Evolutionary conservation across 805 yeast genomes (phyloP).

Genomic region (Zygoascus flipseniorum): DNA sequence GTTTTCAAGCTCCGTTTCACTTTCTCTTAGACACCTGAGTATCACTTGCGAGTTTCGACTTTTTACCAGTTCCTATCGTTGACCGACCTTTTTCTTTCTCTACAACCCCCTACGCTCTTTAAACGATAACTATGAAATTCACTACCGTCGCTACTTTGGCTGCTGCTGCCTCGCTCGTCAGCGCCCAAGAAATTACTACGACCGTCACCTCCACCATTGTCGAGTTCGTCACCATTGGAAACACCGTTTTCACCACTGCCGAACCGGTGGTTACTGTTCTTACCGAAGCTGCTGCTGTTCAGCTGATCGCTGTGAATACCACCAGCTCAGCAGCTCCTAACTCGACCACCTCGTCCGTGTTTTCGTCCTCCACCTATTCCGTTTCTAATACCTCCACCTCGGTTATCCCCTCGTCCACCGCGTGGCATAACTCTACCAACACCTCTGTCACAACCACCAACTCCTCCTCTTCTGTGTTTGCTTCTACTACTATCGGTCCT

Average conservation of each 20-base stretch:
- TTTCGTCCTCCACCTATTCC: not conserved
- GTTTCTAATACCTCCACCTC: constrained; percentile 2
- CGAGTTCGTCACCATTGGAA: constrained; percentile 17
- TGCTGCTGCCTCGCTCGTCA: constrained; percentile 6
- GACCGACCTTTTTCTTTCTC: not conserved
- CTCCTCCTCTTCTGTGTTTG: constrained; percentile 4
- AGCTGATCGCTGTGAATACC: constrained; percentile 8
- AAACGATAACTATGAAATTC: constrained; percentile 9
- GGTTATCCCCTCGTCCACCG: constrained; percentile 1
- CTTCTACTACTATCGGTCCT: constrained; percentile 3
- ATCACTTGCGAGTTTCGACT: not conserved
- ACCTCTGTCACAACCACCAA: constrained; percentile 4
- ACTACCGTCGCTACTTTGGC: constrained; percentile 6
- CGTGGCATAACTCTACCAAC: constrained; percentile 8
- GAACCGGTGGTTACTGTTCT: constrained; percentile 10
- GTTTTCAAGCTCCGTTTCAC: not conserved
- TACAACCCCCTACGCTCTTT: not conserved
- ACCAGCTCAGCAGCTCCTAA: not conserved
- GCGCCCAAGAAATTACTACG: constrained; percentile 15
- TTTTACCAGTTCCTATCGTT: not conserved
- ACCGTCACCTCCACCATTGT: constrained; percentile 17
- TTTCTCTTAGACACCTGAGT: not conserved
- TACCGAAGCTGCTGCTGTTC: constrained; percentile 10
- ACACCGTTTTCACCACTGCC: constrained; percentile 8
- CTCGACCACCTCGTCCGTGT: constrained; percentile 5